These are phyloP conservation scores for Scutellaria baicalensis DNA, from an alignment of 257 asterid species.

Conservation along the genomic window DNA sequence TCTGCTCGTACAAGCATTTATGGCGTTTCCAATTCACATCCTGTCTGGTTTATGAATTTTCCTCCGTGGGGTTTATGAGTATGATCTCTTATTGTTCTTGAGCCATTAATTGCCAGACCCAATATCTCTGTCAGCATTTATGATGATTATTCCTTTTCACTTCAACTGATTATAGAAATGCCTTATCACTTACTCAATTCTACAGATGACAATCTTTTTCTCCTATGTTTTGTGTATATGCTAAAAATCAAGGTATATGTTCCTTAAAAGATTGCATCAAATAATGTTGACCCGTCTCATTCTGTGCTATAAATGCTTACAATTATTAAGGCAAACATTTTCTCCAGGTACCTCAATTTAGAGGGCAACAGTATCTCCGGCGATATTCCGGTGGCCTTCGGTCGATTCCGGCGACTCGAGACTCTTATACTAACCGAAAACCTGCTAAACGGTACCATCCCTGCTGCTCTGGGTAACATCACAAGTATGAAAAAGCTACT, in stretches of 20 bases:
- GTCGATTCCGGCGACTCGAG: constrained; percentile 51
- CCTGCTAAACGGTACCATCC: constrained; percentile 42
- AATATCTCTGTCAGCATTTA: constrained; percentile 16
- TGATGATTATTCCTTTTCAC: neutral
- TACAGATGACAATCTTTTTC: neutral
- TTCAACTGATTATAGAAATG: too few relatives aligned
- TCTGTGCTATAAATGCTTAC: neutral
- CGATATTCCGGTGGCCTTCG: constrained; percentile 54
- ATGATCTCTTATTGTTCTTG: neutral
- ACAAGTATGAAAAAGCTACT: constrained; percentile 38
- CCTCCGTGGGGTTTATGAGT: neutral
- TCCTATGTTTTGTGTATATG: neutral
- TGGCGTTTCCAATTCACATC: neutral
- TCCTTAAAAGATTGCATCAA: neutral
- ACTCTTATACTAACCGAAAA: constrained; percentile 42
- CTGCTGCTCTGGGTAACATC: constrained; percentile 56
- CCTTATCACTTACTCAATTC: neutral
- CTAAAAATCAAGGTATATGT: neutral
- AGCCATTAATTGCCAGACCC: constrained; percentile 12
- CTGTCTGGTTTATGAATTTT: neutral
- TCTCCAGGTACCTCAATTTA: constrained; percentile 47
- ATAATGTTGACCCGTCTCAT: too few relatives aligned
- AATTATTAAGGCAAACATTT: neutral
- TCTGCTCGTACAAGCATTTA: neutral
- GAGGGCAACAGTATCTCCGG: constrained; percentile 55